Base-by-base conservation (phyloP, 1,139 yeast genomes). In the Taiozyma sp. region DNA sequence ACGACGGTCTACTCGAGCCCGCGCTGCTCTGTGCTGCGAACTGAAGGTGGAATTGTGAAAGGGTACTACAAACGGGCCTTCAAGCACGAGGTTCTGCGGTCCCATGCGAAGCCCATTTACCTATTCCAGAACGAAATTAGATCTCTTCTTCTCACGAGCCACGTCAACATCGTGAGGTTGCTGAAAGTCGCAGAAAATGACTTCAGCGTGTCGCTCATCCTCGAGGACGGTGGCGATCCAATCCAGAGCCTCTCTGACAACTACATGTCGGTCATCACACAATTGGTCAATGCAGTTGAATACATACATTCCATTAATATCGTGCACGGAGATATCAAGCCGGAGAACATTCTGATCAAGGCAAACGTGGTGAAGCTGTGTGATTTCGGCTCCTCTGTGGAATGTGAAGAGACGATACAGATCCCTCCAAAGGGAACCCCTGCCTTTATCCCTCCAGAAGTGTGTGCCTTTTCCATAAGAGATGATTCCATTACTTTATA, bases 191-290 rank as follows among this genome's bases (percentile, higher is more conserved):
- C 46, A 4, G 54, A 53, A 8, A 36, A 38, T 1, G 14, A n/a
- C 6, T 44, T 48, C 2, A 40, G 51, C 2, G 48, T 55, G 13
- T 45, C 47, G 19, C 14, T 55, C 4, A 10, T 47, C n/a, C 28
- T 50, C 38, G 53, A 46, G n/a, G 43, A 44, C 46, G 55, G 50
- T 9, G 56, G 52, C 2, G 44, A 29, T 3, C 29, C 47, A 1
- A 19, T 34, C 4, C n/a, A 36, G 14, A 38, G 24, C 24, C 22
- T 38, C 24, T 30, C 44, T 13, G 28, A 34, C 22, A 22, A 9
- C 10, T 30, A 43, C 24, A 12, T 45, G 4, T 29, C 49, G 0
- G 39, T 19, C 24, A 24, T 49, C 13, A 30, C 84, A 61, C 56
- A 51, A 38, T 13, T 53, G 9, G 22, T 48, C 16, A 24, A 28